A percentile compares a stretch with the other conserved stretches of the same genome.
Conservation (phyloP, 768 basidiomycete species). For the Cytidiella melzeri region DNA sequence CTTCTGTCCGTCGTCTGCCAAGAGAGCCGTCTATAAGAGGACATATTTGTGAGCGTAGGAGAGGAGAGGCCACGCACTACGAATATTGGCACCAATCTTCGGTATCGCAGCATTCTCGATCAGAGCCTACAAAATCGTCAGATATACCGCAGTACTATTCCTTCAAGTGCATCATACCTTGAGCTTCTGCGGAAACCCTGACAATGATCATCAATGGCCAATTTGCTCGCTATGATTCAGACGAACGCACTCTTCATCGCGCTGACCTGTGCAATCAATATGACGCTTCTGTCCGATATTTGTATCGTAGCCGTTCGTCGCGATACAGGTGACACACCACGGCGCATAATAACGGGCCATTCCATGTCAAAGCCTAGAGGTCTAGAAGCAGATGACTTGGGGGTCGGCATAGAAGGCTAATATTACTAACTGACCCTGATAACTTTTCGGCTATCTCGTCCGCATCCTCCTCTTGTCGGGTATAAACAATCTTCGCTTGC, state of each 20-base stretch:
- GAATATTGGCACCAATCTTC: constrained; percentile 45
- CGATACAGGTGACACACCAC: constrained; percentile 19
- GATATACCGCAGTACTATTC: not conserved
- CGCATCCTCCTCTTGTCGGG: constrained; percentile 34
- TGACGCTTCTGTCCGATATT: constrained; percentile 35
- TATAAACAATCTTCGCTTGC: constrained; percentile 33
- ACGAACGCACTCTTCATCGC: constrained; percentile 37
- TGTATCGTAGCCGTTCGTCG: constrained; percentile 41
- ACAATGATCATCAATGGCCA: too few species aligned
- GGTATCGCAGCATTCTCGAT: constrained; percentile 34
- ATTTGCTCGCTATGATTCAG: not conserved
- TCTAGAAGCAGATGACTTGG: constrained; percentile 19
- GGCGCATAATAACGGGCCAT: constrained; percentile 35
- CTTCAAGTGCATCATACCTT: constrained; percentile 22
- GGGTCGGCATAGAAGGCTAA: not conserved
- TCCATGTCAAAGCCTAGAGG: constrained; percentile 49
- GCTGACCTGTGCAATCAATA: constrained; percentile 43
- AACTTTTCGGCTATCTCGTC: constrained; percentile 33
- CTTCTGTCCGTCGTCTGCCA: constrained; percentile 42
- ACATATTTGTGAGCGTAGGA: not conserved
- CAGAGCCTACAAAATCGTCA: constrained; percentile 30
- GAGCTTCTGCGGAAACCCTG: constrained; percentile 40
- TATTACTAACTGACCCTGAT: constrained; percentile 28
- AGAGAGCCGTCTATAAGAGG: not conserved
- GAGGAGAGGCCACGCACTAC: constrained; percentile 28